Conservation (phyloP, 768 basidiomycete species). For the Lepiota brunneoincarnata region DNA sequence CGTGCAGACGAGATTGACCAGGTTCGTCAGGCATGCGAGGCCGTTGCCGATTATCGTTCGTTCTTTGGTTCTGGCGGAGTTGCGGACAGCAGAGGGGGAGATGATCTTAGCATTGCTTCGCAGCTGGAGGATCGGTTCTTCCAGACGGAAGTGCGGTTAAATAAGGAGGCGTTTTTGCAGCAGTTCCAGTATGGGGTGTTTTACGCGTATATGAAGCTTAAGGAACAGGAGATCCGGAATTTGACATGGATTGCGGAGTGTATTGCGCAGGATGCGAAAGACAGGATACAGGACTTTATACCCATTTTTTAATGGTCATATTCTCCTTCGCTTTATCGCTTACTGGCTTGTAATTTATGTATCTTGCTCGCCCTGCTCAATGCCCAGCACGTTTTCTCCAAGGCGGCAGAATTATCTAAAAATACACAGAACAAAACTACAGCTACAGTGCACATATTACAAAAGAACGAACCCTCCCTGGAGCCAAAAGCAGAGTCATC, state of each 20-base stretch:
- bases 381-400: no score
- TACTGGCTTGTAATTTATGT: background rate
- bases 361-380: background rate
- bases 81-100: constrained; percentile 33
- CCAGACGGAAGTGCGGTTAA: constrained; percentile 86
- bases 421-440: background rate
- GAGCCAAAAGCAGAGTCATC: background rate
- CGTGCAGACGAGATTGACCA: constrained; percentile 95
- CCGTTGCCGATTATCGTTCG: constrained; percentile 81
- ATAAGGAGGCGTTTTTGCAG: constrained; percentile 94
- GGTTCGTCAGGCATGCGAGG: constrained; percentile 84
- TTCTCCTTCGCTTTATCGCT: background rate
- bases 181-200: constrained; percentile 95
- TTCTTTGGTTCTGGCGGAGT: constrained; percentile 78
- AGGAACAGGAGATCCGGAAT: constrained; percentile 88
- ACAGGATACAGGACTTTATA: constrained; percentile 94
- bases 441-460: background rate
- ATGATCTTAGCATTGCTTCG: constrained; percentile 49
- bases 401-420: background rate
- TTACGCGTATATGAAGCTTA: constrained; percentile 88
- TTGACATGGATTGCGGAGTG: constrained; percentile 96
- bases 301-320: constrained; percentile 67
- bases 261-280: constrained; percentile 94
- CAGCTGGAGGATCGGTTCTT: constrained; percentile 95
- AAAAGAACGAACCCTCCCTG: background rate